Conservation (phyloP, 345 rosid species). For the Sapria himalayana region DNA sequence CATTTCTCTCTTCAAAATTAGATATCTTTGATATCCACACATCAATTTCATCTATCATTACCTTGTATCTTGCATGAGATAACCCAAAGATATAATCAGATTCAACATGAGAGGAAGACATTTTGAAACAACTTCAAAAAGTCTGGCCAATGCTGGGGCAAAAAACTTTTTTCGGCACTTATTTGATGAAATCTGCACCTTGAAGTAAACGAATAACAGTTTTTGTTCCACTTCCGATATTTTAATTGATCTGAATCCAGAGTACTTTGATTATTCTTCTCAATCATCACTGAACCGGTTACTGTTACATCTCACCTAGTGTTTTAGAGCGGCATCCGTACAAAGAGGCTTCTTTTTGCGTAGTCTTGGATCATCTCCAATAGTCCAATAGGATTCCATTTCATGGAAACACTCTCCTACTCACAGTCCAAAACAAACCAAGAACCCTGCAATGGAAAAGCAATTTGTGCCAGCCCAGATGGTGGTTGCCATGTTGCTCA, state of each 20-base stretch:
- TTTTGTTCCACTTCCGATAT: constrained; percentile 17
- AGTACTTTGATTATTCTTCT: constrained; percentile 78
- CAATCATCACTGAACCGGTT: constrained; percentile 90
- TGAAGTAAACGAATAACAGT: constrained; percentile 12
- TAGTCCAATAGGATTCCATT: constrained; percentile 65
- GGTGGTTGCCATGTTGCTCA: constrained; percentile 95
- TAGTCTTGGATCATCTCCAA: constrained; percentile 51
- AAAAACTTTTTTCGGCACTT: constrained; percentile 70
- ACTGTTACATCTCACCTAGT: constrained; percentile 44
- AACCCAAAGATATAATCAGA: constrained; percentile 44
- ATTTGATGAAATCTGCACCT: constrained; percentile 61
- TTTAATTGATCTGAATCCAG: constrained; percentile 76
- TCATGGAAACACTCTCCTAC: constrained; percentile 57
- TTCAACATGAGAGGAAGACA: constrained; percentile 81
- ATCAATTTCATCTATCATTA: no score
- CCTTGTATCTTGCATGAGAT: no score
- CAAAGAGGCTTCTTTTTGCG: constrained; percentile 72
- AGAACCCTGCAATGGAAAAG: constrained; percentile 91
- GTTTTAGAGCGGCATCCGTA: constrained; percentile 49
- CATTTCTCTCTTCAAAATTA: no score
- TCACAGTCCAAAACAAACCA: constrained; percentile 41
- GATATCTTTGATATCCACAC: no score
- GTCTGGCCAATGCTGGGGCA: constrained; percentile 85
- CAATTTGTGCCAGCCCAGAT: constrained; percentile 75
- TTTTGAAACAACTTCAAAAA: constrained; percentile 85